phyloP scores from a whole-genome alignment of 352 stramenopile species.

The Phytophthora lateralis region DNA sequence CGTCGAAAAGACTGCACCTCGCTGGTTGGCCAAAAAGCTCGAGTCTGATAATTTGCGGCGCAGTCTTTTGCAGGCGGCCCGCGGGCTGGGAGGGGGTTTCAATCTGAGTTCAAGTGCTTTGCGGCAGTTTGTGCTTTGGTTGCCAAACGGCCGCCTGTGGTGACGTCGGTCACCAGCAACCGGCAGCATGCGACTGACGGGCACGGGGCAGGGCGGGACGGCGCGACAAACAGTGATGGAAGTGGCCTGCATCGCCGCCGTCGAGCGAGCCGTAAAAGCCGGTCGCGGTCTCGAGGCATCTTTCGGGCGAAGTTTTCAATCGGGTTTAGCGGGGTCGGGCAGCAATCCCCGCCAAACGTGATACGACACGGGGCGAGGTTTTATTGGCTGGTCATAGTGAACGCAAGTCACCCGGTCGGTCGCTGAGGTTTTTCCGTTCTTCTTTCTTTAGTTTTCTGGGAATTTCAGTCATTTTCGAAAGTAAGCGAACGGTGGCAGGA shows the following conservation, averaged over 20 bases:
- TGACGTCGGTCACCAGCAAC: background rate
- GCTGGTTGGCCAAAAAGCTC: too few species aligned
- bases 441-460: conserved; percentile 47
- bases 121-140: conserved; percentile 22
- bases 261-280: conserved; percentile 15
- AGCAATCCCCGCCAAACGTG: conserved; percentile 23
- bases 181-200: conserved; percentile 19
- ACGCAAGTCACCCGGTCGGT: conserved; percentile 16
- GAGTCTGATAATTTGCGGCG: background rate
- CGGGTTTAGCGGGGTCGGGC: conserved; percentile 22
- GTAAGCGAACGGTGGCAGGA: conserved; percentile 51
- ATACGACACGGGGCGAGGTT: conserved; percentile 34
- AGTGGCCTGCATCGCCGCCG: background rate
- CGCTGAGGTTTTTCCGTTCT: conserved; percentile 41
- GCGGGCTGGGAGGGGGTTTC: conserved; percentile 24
- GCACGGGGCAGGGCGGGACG: background rate
- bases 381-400: conserved; percentile 23
- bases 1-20: conserved; percentile 15
- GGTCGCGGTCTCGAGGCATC: conserved; percentile 33
- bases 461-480: conserved; percentile 65
- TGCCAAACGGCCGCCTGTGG: conserved; percentile 11
- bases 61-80: conserved; percentile 21
- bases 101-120: conserved; percentile 32
- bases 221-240: background rate
- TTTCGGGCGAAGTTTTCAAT: conserved; percentile 29